A percentile compares a stretch with the other conserved stretches of the same genome.
These are phyloP conservation scores for Vitis rotundifolia DNA, from an alignment of 164 flowering plant species.

Conservation along the genomic window DNA sequence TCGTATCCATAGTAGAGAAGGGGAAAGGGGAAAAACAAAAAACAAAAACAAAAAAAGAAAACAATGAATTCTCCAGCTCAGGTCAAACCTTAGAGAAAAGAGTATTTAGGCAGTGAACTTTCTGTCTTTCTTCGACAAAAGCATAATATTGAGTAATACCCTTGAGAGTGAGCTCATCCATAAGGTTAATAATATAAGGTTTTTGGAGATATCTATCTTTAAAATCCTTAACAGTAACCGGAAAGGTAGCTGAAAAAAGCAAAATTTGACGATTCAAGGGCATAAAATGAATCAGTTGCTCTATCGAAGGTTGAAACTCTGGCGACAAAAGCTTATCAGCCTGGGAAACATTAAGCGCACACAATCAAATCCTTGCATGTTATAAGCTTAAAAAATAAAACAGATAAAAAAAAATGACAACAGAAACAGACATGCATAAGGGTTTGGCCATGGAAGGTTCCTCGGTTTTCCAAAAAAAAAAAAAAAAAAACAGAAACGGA, in stretches of 20 bases:
- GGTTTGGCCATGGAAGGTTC: too few relatives aligned
- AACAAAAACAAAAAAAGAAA: neutral
- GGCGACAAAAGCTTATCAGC: conserved; percentile 97
- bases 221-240: conserved; percentile 92
- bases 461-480: neutral
- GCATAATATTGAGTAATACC: conserved; percentile 98
- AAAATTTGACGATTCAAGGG: conserved; percentile 80
- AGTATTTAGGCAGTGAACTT: conserved; percentile 95
- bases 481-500: neutral
- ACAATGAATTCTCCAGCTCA: conserved; percentile 7
- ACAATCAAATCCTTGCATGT: conserved; percentile 12
- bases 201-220: conserved; percentile 80
- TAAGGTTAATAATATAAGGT: conserved; percentile 91
- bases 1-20: conserved; percentile 2
- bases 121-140: conserved; percentile 98
- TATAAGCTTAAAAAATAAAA: neutral
- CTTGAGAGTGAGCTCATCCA: conserved; percentile 99
- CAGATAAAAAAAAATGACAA: neutral
- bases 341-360: conserved; percentile 34
- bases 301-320: conserved; percentile 92
- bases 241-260: conserved; percentile 99
- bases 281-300: conserved; percentile 81
- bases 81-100: conserved; percentile 90
- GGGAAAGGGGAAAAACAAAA: neutral
- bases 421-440: neutral